Evolutionary conservation across 2,329 filamentous ascomycete genomes (phyloP).

Genomic region (Apiospora koreana): DNA sequence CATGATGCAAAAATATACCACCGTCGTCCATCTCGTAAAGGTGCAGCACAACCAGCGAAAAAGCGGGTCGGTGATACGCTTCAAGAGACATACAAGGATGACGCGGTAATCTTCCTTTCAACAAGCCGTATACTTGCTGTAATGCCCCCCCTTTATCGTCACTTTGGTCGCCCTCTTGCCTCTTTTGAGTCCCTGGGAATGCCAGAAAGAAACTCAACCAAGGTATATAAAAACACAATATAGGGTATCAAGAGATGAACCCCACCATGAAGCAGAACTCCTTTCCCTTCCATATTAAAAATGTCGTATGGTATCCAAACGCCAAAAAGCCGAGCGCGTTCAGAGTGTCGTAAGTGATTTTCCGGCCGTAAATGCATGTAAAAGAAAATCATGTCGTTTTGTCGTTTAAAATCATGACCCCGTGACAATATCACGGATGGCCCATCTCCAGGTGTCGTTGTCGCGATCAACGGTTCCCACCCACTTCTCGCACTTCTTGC

Average conservation of each 20-base stretch:
- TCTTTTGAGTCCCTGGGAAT: background rate
- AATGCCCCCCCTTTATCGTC: background rate
- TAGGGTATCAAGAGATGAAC: background rate
- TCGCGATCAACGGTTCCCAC: slow-evolving; percentile 60
- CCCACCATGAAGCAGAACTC: slow-evolving; percentile 7
- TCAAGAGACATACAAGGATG: background rate
- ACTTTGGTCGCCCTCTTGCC: background rate
- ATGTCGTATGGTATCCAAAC: background rate
- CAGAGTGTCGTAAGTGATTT: slow-evolving; percentile 4
- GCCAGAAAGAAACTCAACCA: background rate
- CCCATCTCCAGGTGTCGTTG: slow-evolving; percentile 75
- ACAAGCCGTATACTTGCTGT: background rate
- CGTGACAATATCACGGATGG: slow-evolving; percentile 62
- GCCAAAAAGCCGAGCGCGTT: slow-evolving; percentile 11
- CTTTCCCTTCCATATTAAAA: slow-evolving; percentile 10
- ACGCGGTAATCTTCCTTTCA: background rate
- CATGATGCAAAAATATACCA: background rate
- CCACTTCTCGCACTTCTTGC: slow-evolving; percentile 86
- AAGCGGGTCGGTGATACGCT: background rate
- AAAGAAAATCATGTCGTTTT: slow-evolving; percentile 7
- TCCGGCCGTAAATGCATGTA: slow-evolving; percentile 11
- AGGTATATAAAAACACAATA: slow-evolving; percentile 7
- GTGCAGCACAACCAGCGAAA: background rate
- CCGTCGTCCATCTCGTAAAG: background rate
- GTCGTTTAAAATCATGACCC: slow-evolving; percentile 18